A percentile compares a stretch with the other conserved stretches of the same genome.
These are phyloP conservation scores for Colletotrichum coccodes DNA, from an alignment of 2,329 filamentous ascomycete genomes.

Conservation along the genomic window DNA sequence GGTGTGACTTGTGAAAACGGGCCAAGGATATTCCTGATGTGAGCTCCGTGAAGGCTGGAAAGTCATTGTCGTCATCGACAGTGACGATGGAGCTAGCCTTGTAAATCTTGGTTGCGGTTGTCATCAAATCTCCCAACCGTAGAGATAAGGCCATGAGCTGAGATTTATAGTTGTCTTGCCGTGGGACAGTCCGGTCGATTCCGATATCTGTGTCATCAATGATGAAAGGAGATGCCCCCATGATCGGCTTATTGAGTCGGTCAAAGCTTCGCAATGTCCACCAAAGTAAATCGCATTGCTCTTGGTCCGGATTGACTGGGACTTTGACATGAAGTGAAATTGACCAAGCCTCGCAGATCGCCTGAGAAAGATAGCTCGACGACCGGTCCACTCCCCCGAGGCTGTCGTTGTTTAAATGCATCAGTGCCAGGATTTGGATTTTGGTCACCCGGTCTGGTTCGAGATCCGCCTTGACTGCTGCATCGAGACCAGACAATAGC, in stretches of 20 bases:
- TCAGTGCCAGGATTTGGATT: conserved; percentile 38
- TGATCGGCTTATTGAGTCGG: conserved; percentile 36
- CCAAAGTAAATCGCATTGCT: conserved; percentile 33
- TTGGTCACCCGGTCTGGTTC: conserved; percentile 37
- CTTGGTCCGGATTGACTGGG: conserved; percentile 31
- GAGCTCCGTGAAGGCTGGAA: conserved; percentile 27
- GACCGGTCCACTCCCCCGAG: conserved; percentile 36
- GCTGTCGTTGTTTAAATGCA: conserved; percentile 40
- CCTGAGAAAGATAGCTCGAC: conserved; percentile 36
- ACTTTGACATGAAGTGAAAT: conserved; percentile 35
- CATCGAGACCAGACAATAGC: conserved; percentile 36
- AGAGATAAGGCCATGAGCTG: conserved; percentile 30
- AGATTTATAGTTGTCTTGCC: conserved; percentile 17
- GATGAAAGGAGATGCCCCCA: conserved; percentile 36
- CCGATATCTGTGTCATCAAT: conserved; percentile 36
- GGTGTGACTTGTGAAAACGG: conserved; percentile 30
- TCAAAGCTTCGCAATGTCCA: conserved; percentile 36
- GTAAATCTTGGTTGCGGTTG: conserved; percentile 33
- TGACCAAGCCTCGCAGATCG: conserved; percentile 40
- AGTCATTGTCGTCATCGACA: conserved; percentile 26
- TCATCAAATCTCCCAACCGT: conserved; percentile 34
- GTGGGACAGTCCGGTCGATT: conserved; percentile 11
- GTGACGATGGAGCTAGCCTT: conserved; percentile 31
- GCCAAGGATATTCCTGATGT: not conserved
- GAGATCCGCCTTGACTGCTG: conserved; percentile 38